Base-by-base conservation (phyloP, 2,329 filamentous ascomycete genomes). In the Pyricularia grisea region DNA sequence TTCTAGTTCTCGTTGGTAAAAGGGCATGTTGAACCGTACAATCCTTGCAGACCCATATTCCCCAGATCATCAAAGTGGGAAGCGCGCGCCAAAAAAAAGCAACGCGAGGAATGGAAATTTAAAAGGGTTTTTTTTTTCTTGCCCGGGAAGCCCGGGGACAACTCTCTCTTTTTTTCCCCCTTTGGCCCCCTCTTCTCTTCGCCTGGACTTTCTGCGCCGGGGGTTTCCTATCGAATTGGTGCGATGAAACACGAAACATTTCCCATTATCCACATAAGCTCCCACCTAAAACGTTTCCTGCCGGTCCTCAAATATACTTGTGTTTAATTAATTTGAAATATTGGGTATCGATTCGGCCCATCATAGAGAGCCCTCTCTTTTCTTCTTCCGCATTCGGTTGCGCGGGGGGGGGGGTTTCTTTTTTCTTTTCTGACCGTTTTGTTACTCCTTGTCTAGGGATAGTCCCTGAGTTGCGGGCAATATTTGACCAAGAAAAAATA, bases 61-160 rank as follows among this genome's bases (percentile, higher is more conserved):
- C 58, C 25, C 58, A 61, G 58, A 61, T 27, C 58, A 61, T 6
- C 58, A 61, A 27, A 12, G 23, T 61, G 7, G 23, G 23, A 61
- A 61, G 58, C 58, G 58, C 58, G 58, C 58, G 58, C 58, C n/a
- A 58, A 58, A 58, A 58, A 58, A 58, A 61, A 61, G 58, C n/a
- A 61, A 61, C n/a, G n/a, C 20, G 65, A 25, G 31, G 33, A 66
- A 65, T 64, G 55, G 55, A 67, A 25, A 65, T 33, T 64, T n/a
- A 65, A 68, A 63, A 36, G 58, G 64, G 66, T 30, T 12, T 12
- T 33, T 33, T 33, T 33, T 65, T 14, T 31, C 20, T 31, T 30
- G 17, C 61, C 61, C 11, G 61, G 61, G 17, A 28, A 27, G 14
- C 14, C 27, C 61, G 10, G 3, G 12, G 27, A 31, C n/a, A 20